Evolutionary conservation across 441 rosid species (phyloP), one percentile per base, ranked within the genome.

Genomic region (Bruguiera hainesii): DNA sequence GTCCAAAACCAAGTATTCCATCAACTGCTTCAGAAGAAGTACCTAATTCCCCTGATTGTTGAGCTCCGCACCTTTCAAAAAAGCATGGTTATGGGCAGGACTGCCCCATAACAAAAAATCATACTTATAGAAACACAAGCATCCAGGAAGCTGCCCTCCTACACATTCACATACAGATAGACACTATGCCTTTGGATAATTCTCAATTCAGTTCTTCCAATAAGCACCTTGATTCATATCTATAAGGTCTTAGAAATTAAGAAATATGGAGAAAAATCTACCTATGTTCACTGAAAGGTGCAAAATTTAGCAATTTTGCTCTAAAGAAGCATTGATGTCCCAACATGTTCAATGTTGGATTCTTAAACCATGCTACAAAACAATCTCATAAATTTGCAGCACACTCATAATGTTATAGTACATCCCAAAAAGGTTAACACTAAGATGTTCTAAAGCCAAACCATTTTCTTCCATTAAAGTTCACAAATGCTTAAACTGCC

Each of bases 1-100:
- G 95, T 68, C 99, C 99, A 71, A 95, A 90, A 63, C 98, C 98
- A 73, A 91, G 70, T 65, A 91, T 87, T 67, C 99, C 97, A 71
- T 92, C 96, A 74, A 90, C 83, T 60, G 96, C 97, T 67, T 79
- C 82, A 58, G 68, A 31, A 4, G 97, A 82, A 67, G 83, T 69
- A 31, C 93, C 87, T 7, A 89, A 79, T 61, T 84, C 89, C 64
- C 99, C 99, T 52, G 96, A 85, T 81, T 90, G 97, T 72, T 76
- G 80, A 71, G 80, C 83, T 20, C 96, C 94, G 62, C 99, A 95
- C 62, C 96, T 94, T 70, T 69, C 52, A 73, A 69, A 60, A 51
- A 61, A 64, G 56, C 16, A 42, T 13, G 48, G 48, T 26, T 67
- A 29, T 53, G 58, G 63, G 60, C 35, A 55, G 6, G 57, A 28